Evolutionary conservation across 2,329 filamentous ascomycete genomes (phyloP).

Genomic region (Thelonectria rubi): DNA sequence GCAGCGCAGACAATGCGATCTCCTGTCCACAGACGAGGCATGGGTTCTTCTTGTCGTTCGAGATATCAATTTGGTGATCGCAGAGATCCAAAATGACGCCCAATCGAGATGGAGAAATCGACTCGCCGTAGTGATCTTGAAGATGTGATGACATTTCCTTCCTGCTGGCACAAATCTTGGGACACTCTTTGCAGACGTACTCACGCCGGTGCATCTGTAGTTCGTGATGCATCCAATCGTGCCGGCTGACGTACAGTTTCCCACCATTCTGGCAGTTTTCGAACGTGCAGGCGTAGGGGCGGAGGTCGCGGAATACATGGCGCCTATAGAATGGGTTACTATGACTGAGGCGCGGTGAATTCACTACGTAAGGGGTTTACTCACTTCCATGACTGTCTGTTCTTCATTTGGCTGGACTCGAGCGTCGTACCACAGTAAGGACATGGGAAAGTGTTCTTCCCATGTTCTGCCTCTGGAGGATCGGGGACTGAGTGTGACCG

Average conservation of each 20-base stretch:
- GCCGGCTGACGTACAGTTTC: slow-evolving; percentile 17
- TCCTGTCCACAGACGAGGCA: slow-evolving; percentile 4
- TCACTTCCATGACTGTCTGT: slow-evolving; percentile 6
- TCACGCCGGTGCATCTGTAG: slow-evolving; percentile 18
- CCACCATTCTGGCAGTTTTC: slow-evolving; percentile 10
- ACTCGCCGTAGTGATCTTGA: slow-evolving; percentile 2
- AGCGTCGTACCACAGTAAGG: slow-evolving; percentile 1
- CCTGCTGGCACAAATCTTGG: neutral
- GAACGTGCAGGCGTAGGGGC: slow-evolving; percentile 21
- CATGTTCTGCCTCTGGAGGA: neutral
- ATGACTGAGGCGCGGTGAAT: neutral
- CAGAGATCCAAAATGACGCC: slow-evolving; percentile 1
- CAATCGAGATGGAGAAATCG: slow-evolving; percentile 3
- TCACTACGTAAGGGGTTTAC: neutral
- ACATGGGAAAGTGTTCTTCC: neutral
- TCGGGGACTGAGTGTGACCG: neutral
- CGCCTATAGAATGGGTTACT: neutral
- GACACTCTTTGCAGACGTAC: slow-evolving; percentile 18
- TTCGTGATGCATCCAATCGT: slow-evolving; percentile 20
- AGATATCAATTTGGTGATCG: neutral
- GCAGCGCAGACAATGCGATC: neutral
- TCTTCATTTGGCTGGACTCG: neutral
- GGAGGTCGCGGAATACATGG: slow-evolving; percentile 19
- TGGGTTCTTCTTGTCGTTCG: neutral
- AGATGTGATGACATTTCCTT: slow-evolving; percentile 9